Conservation (phyloP, 768 basidiomycete species). For the Pholiota molesta region DNA sequence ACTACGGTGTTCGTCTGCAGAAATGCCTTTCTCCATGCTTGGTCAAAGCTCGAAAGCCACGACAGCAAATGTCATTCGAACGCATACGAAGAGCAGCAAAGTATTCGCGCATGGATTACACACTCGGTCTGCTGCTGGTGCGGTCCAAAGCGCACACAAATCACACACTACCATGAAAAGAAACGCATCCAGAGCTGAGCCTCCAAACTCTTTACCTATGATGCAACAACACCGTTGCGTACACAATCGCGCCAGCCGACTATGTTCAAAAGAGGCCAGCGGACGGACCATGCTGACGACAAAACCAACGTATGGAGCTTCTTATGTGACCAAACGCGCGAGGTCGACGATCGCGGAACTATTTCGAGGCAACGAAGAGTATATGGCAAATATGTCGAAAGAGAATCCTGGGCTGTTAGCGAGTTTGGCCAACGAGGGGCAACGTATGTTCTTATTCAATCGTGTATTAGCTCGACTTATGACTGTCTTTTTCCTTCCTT, state of each 20-base stretch:
- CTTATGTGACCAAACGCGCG: not conserved
- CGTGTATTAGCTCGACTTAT: not conserved
- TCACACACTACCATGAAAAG: not conserved
- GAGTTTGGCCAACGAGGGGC: conserved; percentile 22
- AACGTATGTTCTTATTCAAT: conserved; percentile 18
- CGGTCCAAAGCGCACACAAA: not conserved
- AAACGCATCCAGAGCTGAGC: too few species aligned
- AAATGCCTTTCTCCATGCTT: conserved; percentile 11
- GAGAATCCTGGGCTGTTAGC: conserved; percentile 23
- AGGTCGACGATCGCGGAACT: conserved; percentile 19
- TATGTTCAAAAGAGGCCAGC: too few species aligned
- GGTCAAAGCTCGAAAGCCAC: conserved; percentile 5
- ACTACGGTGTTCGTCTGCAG: not conserved
- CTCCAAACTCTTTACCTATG: too few species aligned
- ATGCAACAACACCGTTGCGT: too few species aligned
- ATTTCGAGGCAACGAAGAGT: conserved; percentile 25
- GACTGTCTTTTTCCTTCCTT: not conserved
- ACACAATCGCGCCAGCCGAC: not conserved
- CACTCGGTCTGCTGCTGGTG: not conserved
- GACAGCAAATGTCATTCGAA: not conserved
- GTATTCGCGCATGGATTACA: not conserved
- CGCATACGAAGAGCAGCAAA: not conserved
- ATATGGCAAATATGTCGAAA: conserved; percentile 23
- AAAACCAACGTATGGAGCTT: not conserved
- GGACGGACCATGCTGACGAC: too few species aligned